A percentile compares a stretch with the other conserved stretches of the same genome.
These are phyloP conservation scores for Coemansia sp. DNA, from an alignment of 192 early-diverging fungal species.

Conservation along the genomic window DNA sequence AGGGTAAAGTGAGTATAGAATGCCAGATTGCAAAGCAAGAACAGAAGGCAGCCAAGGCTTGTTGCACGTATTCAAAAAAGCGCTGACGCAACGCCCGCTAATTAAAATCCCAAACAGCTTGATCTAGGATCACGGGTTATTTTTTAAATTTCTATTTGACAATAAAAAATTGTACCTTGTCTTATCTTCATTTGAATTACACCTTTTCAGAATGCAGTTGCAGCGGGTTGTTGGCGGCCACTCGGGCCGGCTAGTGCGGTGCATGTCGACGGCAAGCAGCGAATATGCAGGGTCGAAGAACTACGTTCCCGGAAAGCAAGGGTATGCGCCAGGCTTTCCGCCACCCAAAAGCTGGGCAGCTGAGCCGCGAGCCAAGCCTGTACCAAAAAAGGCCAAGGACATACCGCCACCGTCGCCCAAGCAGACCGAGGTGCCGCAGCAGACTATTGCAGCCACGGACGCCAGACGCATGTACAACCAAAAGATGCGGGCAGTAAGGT, in stretches of 20 bases:
- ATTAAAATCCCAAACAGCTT: not conserved
- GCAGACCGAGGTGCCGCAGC: slow-evolving; percentile 6
- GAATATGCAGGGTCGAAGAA: slow-evolving; percentile 36
- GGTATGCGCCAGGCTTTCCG: slow-evolving; percentile 54
- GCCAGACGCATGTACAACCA: slow-evolving; percentile 26
- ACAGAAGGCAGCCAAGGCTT: not conserved
- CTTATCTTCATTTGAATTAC: not conserved
- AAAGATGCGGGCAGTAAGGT: slow-evolving; percentile 28
- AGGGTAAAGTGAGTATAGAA: not conserved
- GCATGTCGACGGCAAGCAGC: not conserved
- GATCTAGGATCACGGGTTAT: not conserved
- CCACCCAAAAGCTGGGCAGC: slow-evolving; percentile 39
- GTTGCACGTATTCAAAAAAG: not conserved
- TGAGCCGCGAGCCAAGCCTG: slow-evolving; percentile 4
- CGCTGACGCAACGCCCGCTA: slow-evolving; percentile 1
- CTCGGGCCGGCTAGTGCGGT: not conserved
- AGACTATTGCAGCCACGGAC: slow-evolving; percentile 3
- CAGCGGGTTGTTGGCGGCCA: slow-evolving; percentile 1
- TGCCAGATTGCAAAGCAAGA: not conserved
- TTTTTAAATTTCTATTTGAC: not conserved
- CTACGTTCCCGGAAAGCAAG: slow-evolving; percentile 48
- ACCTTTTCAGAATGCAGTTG: slow-evolving; percentile 1
- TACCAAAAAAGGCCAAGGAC: slow-evolving; percentile 5
- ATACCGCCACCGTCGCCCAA: slow-evolving; percentile 17
- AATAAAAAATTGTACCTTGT: not conserved